phyloP scores from a whole-genome alignment of 2,329 filamentous ascomycete genomes.

The Claviceps sp. region DNA sequence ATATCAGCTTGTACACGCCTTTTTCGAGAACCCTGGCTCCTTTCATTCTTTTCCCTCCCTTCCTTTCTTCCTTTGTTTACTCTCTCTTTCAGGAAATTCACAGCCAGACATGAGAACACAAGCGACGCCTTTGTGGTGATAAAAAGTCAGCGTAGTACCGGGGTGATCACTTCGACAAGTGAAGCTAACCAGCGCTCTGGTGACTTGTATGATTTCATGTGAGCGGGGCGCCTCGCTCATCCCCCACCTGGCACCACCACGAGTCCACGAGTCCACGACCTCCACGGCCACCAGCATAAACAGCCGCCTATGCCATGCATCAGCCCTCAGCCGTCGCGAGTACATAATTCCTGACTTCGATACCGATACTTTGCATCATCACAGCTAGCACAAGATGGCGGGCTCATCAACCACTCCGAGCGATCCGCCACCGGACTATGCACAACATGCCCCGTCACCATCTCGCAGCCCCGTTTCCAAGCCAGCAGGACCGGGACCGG shows the following conservation, averaged over 20 bases:
- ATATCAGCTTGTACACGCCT: background rate
- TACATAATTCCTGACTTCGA: background rate
- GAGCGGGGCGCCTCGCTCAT: background rate
- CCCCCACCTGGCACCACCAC: background rate
- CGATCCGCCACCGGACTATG: slow-evolving; percentile 29
- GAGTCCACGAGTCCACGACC: background rate
- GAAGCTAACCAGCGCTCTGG: no score
- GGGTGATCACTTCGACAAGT: no score
- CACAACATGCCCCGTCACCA: slow-evolving; percentile 26
- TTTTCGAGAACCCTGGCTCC: background rate
- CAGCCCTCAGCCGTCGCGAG: background rate
- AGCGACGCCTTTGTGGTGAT: no score
- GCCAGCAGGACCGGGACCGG: slow-evolving; percentile 19
- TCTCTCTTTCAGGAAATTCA: no score
- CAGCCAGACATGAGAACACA: no score
- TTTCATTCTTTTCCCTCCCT: background rate
- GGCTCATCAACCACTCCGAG: background rate
- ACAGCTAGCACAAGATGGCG: background rate
- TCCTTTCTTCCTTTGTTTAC: background rate
- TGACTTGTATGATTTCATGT: background rate
- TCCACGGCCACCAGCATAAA: background rate
- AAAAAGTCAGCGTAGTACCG: no score
- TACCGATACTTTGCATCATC: background rate
- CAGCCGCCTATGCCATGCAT: background rate
- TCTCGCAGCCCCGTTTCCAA: slow-evolving; percentile 12